Base-by-base conservation (phyloP, 2,329 filamentous ascomycete genomes). In the Akanthomyces uredinophilus region DNA sequence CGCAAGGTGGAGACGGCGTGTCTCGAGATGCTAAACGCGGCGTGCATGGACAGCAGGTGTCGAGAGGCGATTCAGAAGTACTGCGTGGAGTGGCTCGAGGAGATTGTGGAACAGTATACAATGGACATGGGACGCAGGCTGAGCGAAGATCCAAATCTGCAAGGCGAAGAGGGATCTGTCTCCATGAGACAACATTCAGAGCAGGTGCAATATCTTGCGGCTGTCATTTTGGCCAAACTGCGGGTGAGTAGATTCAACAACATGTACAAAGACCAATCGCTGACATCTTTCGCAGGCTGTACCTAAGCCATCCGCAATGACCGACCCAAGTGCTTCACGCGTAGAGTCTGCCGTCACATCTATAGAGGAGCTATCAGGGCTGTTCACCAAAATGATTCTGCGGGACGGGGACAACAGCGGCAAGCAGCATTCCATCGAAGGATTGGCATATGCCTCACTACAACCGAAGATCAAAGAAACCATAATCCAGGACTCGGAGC, bases 381-480 rank as follows among this genome's bases (percentile, higher is more conserved):
- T 85, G 71, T 88, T 90, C 66, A 85, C 82, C 55, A 85, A 84
- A 58, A 87, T 92, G 77, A 80, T 92, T 51, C 70, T 88, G 32
- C 80, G 79, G 35, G 80, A 84, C 50, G 80, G 85, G 50, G 80
- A 85, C 39, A 77, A 80, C 60, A 39, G 37, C 14, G 81, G 80
- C 65, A 82, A 83, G 64, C 84, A 89, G 68, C 87, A 90, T 70
- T 88, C 91, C 1, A 86, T 98, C 60, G 95, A 99, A 76, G 95
- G 94, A 6, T 79, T 99, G 64, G 95, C 94, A 16, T 98, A 96
- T 73, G 88, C 92, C 5, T 96, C 94, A 11, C 82, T 98, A 43
- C 91, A 92, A 69, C 86, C 94, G 6, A 87, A 85, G 63, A 86
- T 97, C 63, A 96, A 96, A 73, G 91, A 98, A 72, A 84, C 87